phyloP scores from a whole-genome alignment of 345 rosid species.

The Citrus mangshanensis region DNA sequence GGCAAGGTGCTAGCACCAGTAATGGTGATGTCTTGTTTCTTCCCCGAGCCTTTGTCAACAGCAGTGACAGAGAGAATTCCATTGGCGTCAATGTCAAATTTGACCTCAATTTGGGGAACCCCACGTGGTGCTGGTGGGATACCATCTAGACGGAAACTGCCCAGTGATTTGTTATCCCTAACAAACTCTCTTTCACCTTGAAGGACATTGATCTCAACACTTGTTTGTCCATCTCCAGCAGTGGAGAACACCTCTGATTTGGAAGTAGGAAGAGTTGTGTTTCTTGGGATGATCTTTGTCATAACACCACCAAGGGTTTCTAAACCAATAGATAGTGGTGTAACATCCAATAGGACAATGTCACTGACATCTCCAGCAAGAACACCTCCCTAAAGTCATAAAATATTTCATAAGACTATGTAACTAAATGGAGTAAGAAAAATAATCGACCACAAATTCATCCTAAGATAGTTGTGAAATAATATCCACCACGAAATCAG shows the following conservation, averaged over 20 bases:
- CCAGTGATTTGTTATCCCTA: slow-evolving; percentile 87
- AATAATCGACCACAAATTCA: neutral
- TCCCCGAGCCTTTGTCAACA: slow-evolving; percentile 82
- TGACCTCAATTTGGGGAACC: slow-evolving; percentile 90
- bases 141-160: slow-evolving; percentile 71
- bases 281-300: slow-evolving; percentile 95
- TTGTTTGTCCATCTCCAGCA: slow-evolving; percentile 98
- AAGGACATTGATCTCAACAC: slow-evolving; percentile 94
- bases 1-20: slow-evolving; percentile 80
- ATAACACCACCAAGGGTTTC: slow-evolving; percentile 98
- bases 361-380: slow-evolving; percentile 94
- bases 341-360: slow-evolving; percentile 85
- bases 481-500: neutral
- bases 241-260: slow-evolving; percentile 99
- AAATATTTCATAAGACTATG: neutral
- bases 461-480: neutral
- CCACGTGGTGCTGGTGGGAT: slow-evolving; percentile 93
- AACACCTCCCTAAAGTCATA: slow-evolving; percentile 73
- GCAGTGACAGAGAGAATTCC: slow-evolving; percentile 90
- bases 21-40: slow-evolving; percentile 94
- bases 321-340: slow-evolving; percentile 83
- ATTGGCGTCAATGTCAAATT: slow-evolving; percentile 93
- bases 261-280: slow-evolving; percentile 91
- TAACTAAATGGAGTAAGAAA: neutral
- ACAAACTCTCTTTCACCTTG: slow-evolving; percentile 99